Base-by-base conservation (phyloP, 805 yeast genomes). In the Saturnispora mendoncae region DNA sequence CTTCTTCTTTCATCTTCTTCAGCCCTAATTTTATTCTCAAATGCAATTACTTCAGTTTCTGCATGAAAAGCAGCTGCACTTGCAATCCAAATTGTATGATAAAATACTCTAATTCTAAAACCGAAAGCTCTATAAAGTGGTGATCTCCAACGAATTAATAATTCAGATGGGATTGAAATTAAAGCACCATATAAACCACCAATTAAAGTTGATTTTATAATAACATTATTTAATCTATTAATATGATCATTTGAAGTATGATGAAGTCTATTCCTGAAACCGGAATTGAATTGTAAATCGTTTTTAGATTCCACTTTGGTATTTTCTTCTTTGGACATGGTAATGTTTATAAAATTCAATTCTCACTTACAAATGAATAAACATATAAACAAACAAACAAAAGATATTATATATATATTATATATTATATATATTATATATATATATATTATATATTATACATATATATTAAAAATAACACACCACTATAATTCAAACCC, bases 111-210 rank as follows among this genome's bases (percentile, higher is more conserved):
- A 18, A 63, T 61, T 19, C 67, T 46, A 18, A 51, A 43, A 3
- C 67, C 67, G 39, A 62, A 57, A 20, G 63, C 59, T 43, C 67
- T 51, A 46, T 60, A 63, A 21, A 56, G 49, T 13, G 66, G 67
- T 1, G 65, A 63, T 31, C 58, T 50, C 67, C 67, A 63, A 32
- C 63, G 46, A 3, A 63, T 46, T 2, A 63, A 31, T 26, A 62
- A 43, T 41, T 62, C 66, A 3, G 65, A 51, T 1, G 67, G 67
- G 15, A 62, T 56, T 9, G 67, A 60, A 24, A 63, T 50, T 39
- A 63, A 46, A 3, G 67, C 64, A 14, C 67, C 67, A 38, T 63
- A 63, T 10, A 62, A 45, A 5, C 60, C 66, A 20, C 67, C 67
- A 12, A 52, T 47, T 18, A 61, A 41, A 4, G 59, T 60, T 4